Evolutionary conservation across 176 grass and related monocot species (phyloP).

Genomic region (Oryza coarctata): DNA sequence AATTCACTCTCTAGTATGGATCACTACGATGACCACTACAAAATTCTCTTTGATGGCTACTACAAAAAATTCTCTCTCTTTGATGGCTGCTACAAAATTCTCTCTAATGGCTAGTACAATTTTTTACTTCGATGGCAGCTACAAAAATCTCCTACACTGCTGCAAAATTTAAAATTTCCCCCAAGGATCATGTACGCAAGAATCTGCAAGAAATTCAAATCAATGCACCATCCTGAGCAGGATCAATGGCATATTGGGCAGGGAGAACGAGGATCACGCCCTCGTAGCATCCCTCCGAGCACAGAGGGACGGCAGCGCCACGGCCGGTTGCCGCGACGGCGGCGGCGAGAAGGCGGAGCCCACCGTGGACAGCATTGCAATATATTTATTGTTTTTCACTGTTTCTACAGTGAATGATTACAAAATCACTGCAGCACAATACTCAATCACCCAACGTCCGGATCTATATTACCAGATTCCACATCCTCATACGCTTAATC

Average conservation of each 20-base stretch:
- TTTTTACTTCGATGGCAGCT: not conserved
- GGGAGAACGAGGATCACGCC: conserved; percentile 7
- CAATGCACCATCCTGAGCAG: conserved; percentile 42
- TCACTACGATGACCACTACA: not conserved
- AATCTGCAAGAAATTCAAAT: not conserved
- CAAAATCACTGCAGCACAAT: no score
- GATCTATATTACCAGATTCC: no score
- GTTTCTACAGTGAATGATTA: no score
- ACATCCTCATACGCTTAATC: no score
- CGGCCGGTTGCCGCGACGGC: not conserved
- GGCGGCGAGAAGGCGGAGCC: not conserved
- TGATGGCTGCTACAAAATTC: no score
- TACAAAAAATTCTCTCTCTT: not conserved
- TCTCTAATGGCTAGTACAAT: not conserved
- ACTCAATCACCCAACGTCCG: no score
- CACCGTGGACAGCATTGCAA: not conserved
- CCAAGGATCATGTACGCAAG: not conserved
- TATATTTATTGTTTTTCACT: no score
- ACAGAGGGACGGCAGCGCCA: not conserved
- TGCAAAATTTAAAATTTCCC: no score
- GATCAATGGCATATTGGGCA: not conserved
- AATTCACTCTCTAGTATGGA: no score
- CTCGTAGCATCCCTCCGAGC: conserved; percentile 29
- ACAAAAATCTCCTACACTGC: not conserved
- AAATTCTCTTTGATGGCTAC: not conserved